Evolutionary conservation across 495 filamentous ascomycete genomes (phyloP).

Genomic region (Aspergillus asperescens): DNA sequence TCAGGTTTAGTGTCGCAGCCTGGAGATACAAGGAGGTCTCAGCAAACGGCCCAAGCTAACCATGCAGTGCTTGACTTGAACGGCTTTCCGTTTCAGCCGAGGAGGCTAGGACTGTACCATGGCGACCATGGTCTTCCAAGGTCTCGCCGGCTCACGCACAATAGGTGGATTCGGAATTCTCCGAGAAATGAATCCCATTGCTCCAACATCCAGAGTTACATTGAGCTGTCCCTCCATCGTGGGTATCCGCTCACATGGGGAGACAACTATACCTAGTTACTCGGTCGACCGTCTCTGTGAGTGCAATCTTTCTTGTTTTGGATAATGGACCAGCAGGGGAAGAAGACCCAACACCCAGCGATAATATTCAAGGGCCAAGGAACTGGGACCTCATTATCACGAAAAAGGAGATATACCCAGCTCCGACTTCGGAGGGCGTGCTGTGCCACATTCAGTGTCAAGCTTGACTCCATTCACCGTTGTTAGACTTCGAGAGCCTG

Average conservation of each 20-base stretch:
- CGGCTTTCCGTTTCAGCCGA: background rate
- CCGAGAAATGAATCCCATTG: background rate
- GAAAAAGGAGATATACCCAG: slow-evolving; percentile 3
- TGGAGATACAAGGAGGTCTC: background rate
- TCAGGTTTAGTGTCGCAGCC: background rate
- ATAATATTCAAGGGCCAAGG: background rate
- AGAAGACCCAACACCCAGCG: background rate
- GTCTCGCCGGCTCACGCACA: background rate
- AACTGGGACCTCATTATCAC: background rate
- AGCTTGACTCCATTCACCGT: background rate
- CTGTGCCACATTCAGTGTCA: background rate
- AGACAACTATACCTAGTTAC: background rate
- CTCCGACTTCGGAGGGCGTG: slow-evolving; percentile 8
- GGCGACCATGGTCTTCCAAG: background rate
- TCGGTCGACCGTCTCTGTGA: background rate
- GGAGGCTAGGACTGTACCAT: background rate
- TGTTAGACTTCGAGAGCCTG: slow-evolving; percentile 1
- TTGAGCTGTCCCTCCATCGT: background rate
- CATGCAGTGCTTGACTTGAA: background rate
- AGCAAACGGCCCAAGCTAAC: background rate
- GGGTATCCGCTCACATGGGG: background rate
- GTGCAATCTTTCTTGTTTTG: background rate
- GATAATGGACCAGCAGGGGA: background rate
- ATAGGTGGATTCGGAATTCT: background rate
- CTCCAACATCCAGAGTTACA: slow-evolving; percentile 3